Evolutionary conservation across 2,329 filamentous ascomycete genomes (phyloP).

Genomic region (Malbranchea zuffiana): DNA sequence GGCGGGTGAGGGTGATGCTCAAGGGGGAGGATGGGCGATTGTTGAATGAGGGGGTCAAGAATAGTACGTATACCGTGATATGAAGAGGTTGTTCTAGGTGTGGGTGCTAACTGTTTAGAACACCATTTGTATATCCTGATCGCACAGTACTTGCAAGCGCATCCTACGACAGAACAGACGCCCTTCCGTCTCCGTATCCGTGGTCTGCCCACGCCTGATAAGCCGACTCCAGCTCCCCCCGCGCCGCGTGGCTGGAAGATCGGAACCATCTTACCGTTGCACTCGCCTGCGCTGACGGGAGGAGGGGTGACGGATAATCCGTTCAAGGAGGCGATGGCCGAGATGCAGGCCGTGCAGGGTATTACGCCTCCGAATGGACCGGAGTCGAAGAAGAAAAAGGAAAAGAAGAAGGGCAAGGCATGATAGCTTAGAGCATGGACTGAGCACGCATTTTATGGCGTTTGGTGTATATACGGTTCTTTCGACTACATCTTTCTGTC

Average conservation of each 20-base stretch:
- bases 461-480: too few species aligned
- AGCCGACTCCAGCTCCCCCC: conserved; percentile 61
- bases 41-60: conserved; percentile 47
- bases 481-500: too few species aligned
- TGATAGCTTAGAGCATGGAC: conserved; percentile 1
- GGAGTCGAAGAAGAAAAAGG: conserved; percentile 29
- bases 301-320: conserved; percentile 91
- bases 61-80: conserved; percentile 42
- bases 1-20: conserved; percentile 69
- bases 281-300: conserved; percentile 80
- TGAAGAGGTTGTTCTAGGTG: neutral
- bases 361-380: conserved; percentile 40
- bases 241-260: conserved; percentile 88
- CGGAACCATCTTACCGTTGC: conserved; percentile 67
- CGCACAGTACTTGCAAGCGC: conserved; percentile 59
- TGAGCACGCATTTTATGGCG: neutral
- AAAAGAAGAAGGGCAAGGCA: conserved; percentile 40
- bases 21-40: conserved; percentile 44
- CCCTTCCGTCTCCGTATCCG: conserved; percentile 63
- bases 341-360: conserved; percentile 55
- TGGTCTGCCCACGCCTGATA: conserved; percentile 56
- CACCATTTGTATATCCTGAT: conserved; percentile 80
- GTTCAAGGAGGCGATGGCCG: conserved; percentile 92
- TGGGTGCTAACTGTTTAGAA: conserved; percentile 35
- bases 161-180: conserved; percentile 65